A percentile compares a stretch with the other conserved stretches of the same genome.
Evolutionary conservation across 345 rosid species (phyloP).

Genomic region (Ceriops tagal): DNA sequence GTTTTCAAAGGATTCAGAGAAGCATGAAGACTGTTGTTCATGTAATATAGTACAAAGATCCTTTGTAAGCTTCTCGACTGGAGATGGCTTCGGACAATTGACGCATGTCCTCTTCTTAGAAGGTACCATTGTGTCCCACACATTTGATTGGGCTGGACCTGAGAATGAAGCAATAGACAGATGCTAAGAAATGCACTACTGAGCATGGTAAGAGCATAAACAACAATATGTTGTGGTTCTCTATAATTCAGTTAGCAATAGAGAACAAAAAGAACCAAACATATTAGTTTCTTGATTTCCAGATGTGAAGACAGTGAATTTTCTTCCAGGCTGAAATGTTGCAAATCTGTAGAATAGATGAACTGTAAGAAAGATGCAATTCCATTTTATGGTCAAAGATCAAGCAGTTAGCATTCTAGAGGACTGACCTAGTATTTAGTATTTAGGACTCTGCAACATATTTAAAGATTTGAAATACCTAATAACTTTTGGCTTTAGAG

Average conservation of each 20-base stretch:
- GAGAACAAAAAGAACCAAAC: neutral
- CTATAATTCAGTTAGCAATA: neutral
- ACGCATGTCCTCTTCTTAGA: conserved; percentile 86
- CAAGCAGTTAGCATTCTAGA: neutral
- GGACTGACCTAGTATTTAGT: neutral
- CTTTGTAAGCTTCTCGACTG: conserved; percentile 91
- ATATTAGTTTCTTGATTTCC: neutral
- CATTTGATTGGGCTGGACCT: conserved; percentile 89
- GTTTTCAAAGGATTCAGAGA: conserved; percentile 86
- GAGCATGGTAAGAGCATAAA: conserved; percentile 9
- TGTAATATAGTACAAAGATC: conserved; percentile 82
- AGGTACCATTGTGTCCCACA: conserved; percentile 87
- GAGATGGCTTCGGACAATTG: conserved; percentile 71
- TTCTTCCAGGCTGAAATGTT: neutral
- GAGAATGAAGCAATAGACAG: conserved; percentile 9
- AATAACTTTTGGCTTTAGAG: neutral
- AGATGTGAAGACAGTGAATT: no score
- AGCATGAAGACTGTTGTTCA: conserved; percentile 88
- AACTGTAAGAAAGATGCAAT: neutral
- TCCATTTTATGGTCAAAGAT: neutral
- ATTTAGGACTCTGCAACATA: no score
- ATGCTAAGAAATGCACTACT: neutral
- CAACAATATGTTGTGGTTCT: neutral
- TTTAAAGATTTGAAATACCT: no score
- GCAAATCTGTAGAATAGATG: neutral